A percentile compares a stretch with the other conserved stretches of the same genome.
Conservation (phyloP, 495 filamentous ascomycete genomes). For the Chaetomium tenue region DNA sequence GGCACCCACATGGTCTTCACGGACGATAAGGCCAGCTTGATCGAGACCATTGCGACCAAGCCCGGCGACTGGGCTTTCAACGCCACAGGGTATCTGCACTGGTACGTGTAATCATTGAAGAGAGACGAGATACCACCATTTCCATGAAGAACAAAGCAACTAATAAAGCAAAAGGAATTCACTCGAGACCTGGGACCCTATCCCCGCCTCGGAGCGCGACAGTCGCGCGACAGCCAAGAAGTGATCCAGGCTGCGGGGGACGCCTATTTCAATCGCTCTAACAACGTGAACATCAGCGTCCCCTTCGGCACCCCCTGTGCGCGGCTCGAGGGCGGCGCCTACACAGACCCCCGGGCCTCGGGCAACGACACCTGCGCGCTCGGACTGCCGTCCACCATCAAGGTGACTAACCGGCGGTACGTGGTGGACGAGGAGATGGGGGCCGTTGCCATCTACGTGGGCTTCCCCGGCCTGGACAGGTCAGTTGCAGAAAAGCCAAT, state of each 20-base stretch:
- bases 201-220: conserved; percentile 42
- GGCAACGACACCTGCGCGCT: conserved; percentile 38
- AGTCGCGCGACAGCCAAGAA: conserved; percentile 37
- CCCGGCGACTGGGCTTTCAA: conserved; percentile 52
- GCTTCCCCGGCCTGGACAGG: conserved; percentile 30
- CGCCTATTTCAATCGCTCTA: conserved; percentile 48
- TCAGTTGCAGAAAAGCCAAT: conserved; percentile 40
- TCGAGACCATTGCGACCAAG: conserved; percentile 48
- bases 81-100: conserved; percentile 46
- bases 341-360: conserved; percentile 35
- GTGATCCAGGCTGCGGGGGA: conserved; percentile 48
- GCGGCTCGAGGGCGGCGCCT: conserved; percentile 48
- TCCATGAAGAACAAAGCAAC: background rate
- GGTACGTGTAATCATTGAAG: conserved; percentile 17
- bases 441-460: conserved; percentile 26
- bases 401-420: conserved; percentile 24
- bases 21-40: conserved; percentile 32
- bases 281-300: conserved; percentile 41
- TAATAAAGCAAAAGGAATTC: conserved; percentile 21
- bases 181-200: conserved; percentile 46
- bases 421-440: conserved; percentile 48
- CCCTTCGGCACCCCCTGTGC: conserved; percentile 50
- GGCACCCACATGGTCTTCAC: conserved; percentile 47
- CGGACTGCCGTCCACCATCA: conserved; percentile 36
- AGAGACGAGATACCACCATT: background rate